These are phyloP conservation scores for Acer yangbiense DNA, from an alignment of 345 rosid species.

Conservation along the genomic window DNA sequence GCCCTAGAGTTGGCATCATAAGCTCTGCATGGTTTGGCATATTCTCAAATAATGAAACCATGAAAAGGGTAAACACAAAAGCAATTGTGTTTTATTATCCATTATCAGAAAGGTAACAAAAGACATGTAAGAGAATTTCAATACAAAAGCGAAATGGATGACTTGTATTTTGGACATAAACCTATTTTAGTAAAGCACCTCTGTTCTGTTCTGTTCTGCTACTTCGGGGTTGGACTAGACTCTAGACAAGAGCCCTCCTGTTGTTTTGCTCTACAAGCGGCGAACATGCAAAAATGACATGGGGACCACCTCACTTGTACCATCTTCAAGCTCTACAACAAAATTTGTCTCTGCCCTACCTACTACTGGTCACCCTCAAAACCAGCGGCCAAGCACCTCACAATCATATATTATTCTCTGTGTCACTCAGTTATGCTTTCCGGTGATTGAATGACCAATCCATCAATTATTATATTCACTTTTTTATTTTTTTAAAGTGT, in stretches of 20 bases:
- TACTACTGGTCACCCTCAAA: not conserved
- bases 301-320: constrained; percentile 10
- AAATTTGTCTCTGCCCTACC: not conserved
- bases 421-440: not conserved
- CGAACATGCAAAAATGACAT: constrained; percentile 9
- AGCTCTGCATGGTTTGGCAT: constrained; percentile 2
- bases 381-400: not conserved
- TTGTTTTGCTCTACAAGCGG: constrained; percentile 9
- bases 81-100: not conserved
- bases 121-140: constrained; percentile 8
- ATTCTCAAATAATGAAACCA: not conserved
- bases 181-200: constrained; percentile 6
- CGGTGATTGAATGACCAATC: not conserved
- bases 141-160: constrained; percentile 1
- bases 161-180: constrained; percentile 15
- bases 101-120: constrained; percentile 15
- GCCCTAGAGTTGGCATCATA: constrained; percentile 14
- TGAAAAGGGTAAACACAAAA: constrained; percentile 2
- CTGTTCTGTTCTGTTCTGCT: not conserved
- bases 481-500: too few species aligned
- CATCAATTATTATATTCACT: not conserved
- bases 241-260: too few species aligned
- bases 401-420: not conserved
- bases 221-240: not conserved
- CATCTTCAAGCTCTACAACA: not conserved